Conservation (phyloP, 371 early-diverging fungal genomes). For the Lichtheimia ornata region DNA sequence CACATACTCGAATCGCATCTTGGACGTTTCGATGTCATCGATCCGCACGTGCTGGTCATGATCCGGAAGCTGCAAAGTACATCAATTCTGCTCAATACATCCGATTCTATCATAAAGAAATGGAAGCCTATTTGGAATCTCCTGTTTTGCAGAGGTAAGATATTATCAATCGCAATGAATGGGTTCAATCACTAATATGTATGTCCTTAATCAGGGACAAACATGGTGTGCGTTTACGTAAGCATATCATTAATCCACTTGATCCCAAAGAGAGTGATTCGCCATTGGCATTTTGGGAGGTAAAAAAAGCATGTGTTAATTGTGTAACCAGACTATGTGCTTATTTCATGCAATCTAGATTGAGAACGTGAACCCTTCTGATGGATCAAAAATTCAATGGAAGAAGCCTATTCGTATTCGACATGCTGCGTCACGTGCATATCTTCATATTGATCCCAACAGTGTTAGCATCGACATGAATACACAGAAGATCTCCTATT, state of each 20-base stretch:
- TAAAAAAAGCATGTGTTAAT: slow-evolving; percentile 3
- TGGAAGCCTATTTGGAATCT: slow-evolving; percentile 49
- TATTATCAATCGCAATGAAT: too few species aligned
- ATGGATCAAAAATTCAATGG: slow-evolving; percentile 48
- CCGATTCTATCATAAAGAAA: slow-evolving; percentile 60
- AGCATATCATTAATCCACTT: slow-evolving; percentile 56
- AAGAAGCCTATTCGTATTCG: slow-evolving; percentile 44
- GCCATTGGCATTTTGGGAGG: slow-evolving; percentile 58
- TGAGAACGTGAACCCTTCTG: slow-evolving; percentile 29
- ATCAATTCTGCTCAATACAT: slow-evolving; percentile 47
- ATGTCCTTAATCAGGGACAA: slow-evolving; percentile 13
- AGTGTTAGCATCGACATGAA: slow-evolving; percentile 39
- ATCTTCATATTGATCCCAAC: slow-evolving; percentile 45
- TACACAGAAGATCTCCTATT: slow-evolving; percentile 37
- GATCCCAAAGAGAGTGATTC: slow-evolving; percentile 58
- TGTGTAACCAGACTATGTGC: background rate
- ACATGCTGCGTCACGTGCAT: slow-evolving; percentile 46
- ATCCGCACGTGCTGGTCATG: slow-evolving; percentile 14
- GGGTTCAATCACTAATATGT: background rate
- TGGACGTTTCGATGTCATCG: slow-evolving; percentile 41
- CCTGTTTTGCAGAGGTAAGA: slow-evolving; percentile 25
- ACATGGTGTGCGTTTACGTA: slow-evolving; percentile 24
- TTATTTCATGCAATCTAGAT: slow-evolving; percentile 19
- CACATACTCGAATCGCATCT: slow-evolving; percentile 32
- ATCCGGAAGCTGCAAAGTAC: slow-evolving; percentile 24